Evolutionary conservation across 192 early-diverging fungal species (phyloP).

Genomic region (Gryganskiella cystojenkinii): DNA sequence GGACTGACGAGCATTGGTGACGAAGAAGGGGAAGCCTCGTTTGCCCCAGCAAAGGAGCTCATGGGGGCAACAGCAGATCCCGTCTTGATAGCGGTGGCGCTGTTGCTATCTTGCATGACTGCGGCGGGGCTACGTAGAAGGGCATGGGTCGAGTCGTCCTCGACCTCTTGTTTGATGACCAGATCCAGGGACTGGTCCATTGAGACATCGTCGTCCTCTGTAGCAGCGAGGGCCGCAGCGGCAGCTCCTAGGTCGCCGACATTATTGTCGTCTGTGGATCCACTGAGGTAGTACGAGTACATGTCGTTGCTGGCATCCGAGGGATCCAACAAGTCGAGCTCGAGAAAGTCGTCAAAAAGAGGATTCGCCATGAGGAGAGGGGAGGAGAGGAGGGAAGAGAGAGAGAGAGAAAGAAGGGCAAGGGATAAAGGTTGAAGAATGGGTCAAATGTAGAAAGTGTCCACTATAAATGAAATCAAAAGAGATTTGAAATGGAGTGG

Average conservation of each 20-base stretch:
- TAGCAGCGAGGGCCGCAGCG: slow-evolving; percentile 12
- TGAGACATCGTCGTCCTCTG: background rate
- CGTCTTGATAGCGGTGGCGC: background rate
- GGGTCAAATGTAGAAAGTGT: too few relatives aligned
- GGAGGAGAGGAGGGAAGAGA: background rate
- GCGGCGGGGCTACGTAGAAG: background rate
- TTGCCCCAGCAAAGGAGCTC: too few relatives aligned
- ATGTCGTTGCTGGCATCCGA: slow-evolving; percentile 36
- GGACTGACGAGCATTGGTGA: slow-evolving; percentile 24
- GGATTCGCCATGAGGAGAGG: slow-evolving; percentile 25
- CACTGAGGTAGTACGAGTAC: slow-evolving; percentile 39
- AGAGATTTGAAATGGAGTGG: background rate
- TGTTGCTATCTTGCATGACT: background rate
- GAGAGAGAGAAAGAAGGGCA: background rate
- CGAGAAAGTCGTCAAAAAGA: slow-evolving; percentile 49
- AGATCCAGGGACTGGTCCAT: slow-evolving; percentile 1
- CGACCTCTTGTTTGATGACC: slow-evolving; percentile 28
- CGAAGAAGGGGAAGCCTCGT: background rate
- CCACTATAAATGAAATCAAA: background rate
- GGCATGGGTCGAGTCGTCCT: background rate
- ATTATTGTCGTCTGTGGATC: slow-evolving; percentile 18
- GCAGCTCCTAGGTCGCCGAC: slow-evolving; percentile 21
- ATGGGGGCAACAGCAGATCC: background rate
- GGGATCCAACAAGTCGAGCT: slow-evolving; percentile 43
- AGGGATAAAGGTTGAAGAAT: background rate